phyloP scores from a whole-genome alignment of 257 asterid genomes.

The Misopates orontium region DNA sequence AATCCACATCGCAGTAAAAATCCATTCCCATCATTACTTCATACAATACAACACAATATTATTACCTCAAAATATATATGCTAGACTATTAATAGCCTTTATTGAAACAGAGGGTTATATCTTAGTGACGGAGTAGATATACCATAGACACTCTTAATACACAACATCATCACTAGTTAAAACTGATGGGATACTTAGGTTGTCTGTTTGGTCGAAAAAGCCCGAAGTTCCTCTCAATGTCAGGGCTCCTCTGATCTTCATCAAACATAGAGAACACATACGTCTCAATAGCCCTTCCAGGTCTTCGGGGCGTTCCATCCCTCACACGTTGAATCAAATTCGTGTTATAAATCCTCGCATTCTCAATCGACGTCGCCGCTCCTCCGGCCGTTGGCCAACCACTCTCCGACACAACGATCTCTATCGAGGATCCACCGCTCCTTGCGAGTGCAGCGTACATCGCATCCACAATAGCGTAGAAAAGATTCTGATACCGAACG shows the following conservation, averaged over 20 bases:
- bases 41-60: too few species aligned
- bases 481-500: constrained; percentile 31
- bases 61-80: too few species aligned
- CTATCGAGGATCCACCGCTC: constrained; percentile 29
- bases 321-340: constrained; percentile 14
- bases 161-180: not conserved
- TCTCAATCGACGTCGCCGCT: not conserved
- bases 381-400: constrained; percentile 25
- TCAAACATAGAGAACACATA: constrained; percentile 21
- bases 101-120: too few species aligned
- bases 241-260: constrained; percentile 1
- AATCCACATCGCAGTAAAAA: too few species aligned
- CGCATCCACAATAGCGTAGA: constrained; percentile 31
- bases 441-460: constrained; percentile 29
- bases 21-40: too few species aligned
- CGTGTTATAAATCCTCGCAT: constrained; percentile 19
- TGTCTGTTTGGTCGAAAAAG: not conserved
- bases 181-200: constrained; percentile 4
- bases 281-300: constrained; percentile 16
- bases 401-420: constrained; percentile 32
- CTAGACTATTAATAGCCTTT: too few species aligned
- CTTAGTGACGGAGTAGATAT: too few species aligned
- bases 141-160: too few species aligned
- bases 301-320: constrained; percentile 17
- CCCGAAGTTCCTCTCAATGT: constrained; percentile 11